These are phyloP conservation scores for Cryptococcus maquisensis DNA, from an alignment of 1,284 basidiomycete genomes.

Conservation along the genomic window DNA sequence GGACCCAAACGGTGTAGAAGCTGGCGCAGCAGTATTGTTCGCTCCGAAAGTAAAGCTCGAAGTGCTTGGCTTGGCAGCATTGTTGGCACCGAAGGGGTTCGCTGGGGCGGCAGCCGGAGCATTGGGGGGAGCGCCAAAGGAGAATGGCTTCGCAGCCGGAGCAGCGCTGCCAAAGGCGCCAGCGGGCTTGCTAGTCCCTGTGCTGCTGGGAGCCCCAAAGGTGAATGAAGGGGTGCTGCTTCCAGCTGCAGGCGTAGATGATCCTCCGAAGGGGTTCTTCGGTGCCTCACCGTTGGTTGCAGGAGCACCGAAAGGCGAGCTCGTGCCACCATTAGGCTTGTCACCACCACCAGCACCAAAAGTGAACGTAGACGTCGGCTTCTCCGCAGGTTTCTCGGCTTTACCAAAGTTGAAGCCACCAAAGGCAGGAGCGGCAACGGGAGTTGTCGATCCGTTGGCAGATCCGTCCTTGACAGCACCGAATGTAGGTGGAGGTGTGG, in stretches of 20 bases:
- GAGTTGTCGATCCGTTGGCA: not conserved
- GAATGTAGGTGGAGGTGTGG: slow-evolving; percentile 1
- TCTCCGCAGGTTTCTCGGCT: slow-evolving; percentile 9
- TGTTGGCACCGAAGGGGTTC: slow-evolving; percentile 6
- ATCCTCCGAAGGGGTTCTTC: not conserved
- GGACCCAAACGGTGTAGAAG: slow-evolving; percentile 8
- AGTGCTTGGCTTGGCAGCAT: slow-evolving; percentile 6
- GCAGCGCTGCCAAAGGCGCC: not conserved
- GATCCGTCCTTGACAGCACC: not conserved
- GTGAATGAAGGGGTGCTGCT: not conserved
- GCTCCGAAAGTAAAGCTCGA: slow-evolving; percentile 5
- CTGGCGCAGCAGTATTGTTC: slow-evolving; percentile 5
- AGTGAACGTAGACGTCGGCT: slow-evolving; percentile 4
- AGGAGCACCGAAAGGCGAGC: slow-evolving; percentile 1
- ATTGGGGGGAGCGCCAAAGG: not conserved
- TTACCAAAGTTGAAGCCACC: slow-evolving; percentile 22
- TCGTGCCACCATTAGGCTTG: not conserved
- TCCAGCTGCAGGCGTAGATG: not conserved
- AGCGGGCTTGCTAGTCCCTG: not conserved
- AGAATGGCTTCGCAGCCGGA: not conserved
- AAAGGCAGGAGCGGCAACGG: slow-evolving; percentile 9
- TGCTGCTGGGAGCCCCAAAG: not conserved
- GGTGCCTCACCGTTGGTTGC: not conserved
- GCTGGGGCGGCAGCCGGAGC: not conserved
- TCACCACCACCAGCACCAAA: slow-evolving; percentile 4